A percentile compares a stretch with the other conserved stretches of the same genome.
These are phyloP conservation scores for Fusarium sp. DNA, from an alignment of 2,329 filamentous ascomycete genomes.

Conservation along the genomic window DNA sequence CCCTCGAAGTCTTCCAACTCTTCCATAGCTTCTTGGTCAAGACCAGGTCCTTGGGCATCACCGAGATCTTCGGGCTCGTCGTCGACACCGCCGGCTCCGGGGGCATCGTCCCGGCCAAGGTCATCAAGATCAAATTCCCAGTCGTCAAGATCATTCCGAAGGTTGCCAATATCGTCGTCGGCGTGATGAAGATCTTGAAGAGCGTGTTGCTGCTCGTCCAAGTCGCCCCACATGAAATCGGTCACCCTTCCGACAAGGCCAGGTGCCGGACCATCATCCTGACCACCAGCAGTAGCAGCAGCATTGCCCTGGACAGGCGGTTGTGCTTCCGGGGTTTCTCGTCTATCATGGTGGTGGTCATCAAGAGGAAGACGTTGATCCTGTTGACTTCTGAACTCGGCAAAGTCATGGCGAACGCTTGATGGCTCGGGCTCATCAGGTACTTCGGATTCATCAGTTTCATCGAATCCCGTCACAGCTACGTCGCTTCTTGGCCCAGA, in stretches of 20 bases:
- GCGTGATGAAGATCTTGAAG: constrained; percentile 54
- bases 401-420: neutral
- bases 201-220: constrained; percentile 53
- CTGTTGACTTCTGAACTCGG: constrained; percentile 3
- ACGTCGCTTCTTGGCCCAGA: neutral
- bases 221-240: constrained; percentile 72
- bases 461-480: neutral
- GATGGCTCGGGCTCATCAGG: constrained; percentile 2
- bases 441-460: neutral
- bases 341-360: constrained; percentile 8
- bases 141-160: constrained; percentile 45
- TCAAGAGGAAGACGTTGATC: neutral
- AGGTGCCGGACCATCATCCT: constrained; percentile 20
- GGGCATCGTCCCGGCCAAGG: constrained; percentile 49
- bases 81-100: constrained; percentile 39
- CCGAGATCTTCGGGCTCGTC: constrained; percentile 64
- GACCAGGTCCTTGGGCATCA: constrained; percentile 73
- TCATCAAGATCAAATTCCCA: constrained; percentile 55
- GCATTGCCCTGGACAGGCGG: constrained; percentile 4
- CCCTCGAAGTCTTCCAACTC: constrained; percentile 96
- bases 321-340: constrained; percentile 9
- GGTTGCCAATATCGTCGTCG: constrained; percentile 54
- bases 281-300: constrained; percentile 18
- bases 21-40: constrained; percentile 82
- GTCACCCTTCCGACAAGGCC: constrained; percentile 55